phyloP scores from a whole-genome alignment of 768 basidiomycete species.

The Termitomyces titanicus region DNA sequence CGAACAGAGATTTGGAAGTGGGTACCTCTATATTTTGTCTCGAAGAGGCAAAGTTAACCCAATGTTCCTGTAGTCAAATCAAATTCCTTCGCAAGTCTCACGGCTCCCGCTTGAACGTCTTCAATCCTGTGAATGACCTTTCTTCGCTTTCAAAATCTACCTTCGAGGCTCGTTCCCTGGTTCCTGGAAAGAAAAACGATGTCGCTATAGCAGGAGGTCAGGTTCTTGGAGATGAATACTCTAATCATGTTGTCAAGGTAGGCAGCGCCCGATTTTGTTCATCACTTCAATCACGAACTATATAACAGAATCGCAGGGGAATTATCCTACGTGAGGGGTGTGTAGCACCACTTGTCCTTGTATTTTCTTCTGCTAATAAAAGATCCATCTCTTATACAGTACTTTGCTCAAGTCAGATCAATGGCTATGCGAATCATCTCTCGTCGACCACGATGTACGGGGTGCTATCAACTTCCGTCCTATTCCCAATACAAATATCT shows the following conservation, averaged over 20 bases:
- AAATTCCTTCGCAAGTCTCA: constrained; percentile 78
- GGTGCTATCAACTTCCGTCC: constrained; percentile 96
- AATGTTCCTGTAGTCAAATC: constrained; percentile 61
- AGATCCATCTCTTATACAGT: constrained; percentile 29
- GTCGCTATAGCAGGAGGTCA: constrained; percentile 76
- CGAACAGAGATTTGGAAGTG: constrained; percentile 94
- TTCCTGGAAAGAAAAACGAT: constrained; percentile 71
- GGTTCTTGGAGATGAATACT: constrained; percentile 93
- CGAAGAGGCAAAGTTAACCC: not conserved
- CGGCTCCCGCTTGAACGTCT: constrained; percentile 83
- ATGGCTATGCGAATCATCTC: constrained; percentile 75
- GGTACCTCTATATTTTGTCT: constrained; percentile 21
- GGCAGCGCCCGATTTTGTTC: not conserved
- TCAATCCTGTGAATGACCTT: constrained; percentile 87
- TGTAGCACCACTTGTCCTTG: constrained; percentile 10
- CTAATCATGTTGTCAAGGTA: constrained; percentile 89
- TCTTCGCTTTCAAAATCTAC: constrained; percentile 74
- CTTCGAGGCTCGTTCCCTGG: constrained; percentile 49
- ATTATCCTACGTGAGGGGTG: constrained; percentile 91
- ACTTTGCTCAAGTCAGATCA: constrained; percentile 91
- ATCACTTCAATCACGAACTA: not conserved
- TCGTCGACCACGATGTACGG: constrained; percentile 65
- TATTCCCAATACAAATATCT: constrained; percentile 76
- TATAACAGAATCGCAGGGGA: constrained; percentile 75
- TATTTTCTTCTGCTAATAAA: not conserved